Conservation (phyloP, 2,329 filamentous ascomycete species). For the Ceratocystis eucalypticola region DNA sequence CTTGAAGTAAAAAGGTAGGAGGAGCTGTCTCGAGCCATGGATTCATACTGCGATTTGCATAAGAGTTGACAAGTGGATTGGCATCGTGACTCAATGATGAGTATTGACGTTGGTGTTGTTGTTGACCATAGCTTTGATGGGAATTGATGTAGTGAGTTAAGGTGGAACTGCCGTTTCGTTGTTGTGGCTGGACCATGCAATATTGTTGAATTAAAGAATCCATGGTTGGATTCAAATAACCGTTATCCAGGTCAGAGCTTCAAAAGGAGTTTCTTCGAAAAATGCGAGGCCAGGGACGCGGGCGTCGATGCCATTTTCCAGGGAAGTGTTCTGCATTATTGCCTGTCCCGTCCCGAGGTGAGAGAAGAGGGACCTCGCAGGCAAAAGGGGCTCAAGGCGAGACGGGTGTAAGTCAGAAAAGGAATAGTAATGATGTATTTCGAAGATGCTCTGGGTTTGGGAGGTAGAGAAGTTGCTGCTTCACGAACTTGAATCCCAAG, state of each 20-base stretch:
- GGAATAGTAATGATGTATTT: not conserved
- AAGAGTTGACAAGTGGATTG: not conserved
- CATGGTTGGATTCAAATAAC: slow-evolving; percentile 11
- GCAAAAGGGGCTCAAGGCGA: slow-evolving; percentile 2
- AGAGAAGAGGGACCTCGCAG: slow-evolving; percentile 13
- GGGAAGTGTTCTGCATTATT: slow-evolving; percentile 14
- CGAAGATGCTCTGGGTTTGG: not conserved
- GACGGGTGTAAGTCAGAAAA: not conserved
- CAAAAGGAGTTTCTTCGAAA: not conserved
- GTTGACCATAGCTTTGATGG: not conserved
- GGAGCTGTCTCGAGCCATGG: not conserved
- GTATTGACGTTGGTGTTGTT: not conserved
- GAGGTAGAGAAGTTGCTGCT: not conserved
- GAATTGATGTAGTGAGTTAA: not conserved
- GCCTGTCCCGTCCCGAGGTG: slow-evolving; percentile 6
- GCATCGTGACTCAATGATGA: not conserved
- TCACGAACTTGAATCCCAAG: not conserved
- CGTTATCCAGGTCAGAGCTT: slow-evolving; percentile 5
- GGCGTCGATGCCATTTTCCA: slow-evolving; percentile 18
- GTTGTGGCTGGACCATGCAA: slow-evolving; percentile 15
- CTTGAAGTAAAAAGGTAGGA: not conserved
- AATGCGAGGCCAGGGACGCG: slow-evolving; percentile 15
- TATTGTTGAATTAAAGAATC: slow-evolving; percentile 11
- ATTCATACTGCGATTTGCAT: not conserved
- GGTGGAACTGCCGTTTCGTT: not conserved